Evolutionary conservation across 1,139 yeast species (phyloP).

Genomic region (Zygotorulaspora mrakii): DNA sequence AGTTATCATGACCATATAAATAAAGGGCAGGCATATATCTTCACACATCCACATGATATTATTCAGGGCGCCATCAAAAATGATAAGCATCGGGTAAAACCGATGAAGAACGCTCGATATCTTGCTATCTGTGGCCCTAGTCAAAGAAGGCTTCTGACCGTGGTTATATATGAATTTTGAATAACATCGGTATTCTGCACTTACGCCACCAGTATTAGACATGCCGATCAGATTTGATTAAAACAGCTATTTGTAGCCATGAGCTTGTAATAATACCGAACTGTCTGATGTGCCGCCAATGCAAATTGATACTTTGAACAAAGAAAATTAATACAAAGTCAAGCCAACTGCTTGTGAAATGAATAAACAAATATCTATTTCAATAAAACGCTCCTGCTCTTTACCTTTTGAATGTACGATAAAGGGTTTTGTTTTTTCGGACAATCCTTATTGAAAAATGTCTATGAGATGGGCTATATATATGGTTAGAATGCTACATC

Average conservation of each 20-base stretch:
- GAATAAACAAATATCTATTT: too few relatives aligned
- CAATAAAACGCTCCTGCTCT: too few relatives aligned
- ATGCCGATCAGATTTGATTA: neutral
- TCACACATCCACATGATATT: slow-evolving; percentile 29
- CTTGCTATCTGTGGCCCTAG: slow-evolving; percentile 19
- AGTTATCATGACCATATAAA: slow-evolving; percentile 19
- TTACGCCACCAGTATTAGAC: slow-evolving; percentile 6
- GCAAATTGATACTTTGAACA: too few relatives aligned
- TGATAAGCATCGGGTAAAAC: slow-evolving; percentile 25
- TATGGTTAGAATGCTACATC: too few relatives aligned
- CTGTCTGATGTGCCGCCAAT: too few relatives aligned
- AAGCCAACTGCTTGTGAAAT: too few relatives aligned
- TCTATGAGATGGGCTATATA: too few relatives aligned
- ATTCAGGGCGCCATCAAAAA: slow-evolving; percentile 25
- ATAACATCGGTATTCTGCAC: slow-evolving; percentile 14
- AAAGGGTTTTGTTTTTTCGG: too few relatives aligned
- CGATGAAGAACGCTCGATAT: slow-evolving; percentile 21
- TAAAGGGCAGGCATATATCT: slow-evolving; percentile 24
- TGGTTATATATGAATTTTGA: slow-evolving; percentile 27
- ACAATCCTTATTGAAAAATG: too few relatives aligned
- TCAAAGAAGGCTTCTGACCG: slow-evolving; percentile 27
- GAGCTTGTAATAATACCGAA: neutral
- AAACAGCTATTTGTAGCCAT: neutral
- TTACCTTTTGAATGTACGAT: too few relatives aligned
- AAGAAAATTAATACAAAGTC: too few relatives aligned